These are phyloP conservation scores for Globisporangium splendens DNA, from an alignment of 352 stramenopile genomes.

Conservation along the genomic window DNA sequence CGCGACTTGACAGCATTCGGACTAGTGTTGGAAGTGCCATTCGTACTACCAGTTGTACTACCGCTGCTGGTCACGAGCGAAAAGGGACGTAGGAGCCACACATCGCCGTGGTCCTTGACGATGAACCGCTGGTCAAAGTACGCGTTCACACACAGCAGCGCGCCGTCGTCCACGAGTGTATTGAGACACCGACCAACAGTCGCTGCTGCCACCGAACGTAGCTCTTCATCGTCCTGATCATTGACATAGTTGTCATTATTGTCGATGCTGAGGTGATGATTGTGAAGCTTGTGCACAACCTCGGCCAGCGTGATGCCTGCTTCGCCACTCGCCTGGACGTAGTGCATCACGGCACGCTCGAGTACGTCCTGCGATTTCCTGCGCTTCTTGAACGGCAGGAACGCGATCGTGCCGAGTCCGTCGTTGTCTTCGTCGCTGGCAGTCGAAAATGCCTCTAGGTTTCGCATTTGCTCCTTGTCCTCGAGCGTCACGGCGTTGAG, in stretches of 20 bases:
- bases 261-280: neutral
- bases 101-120: conserved; percentile 53
- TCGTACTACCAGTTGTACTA: neutral
- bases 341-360: conserved; percentile 18
- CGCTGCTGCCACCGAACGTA: conserved; percentile 8
- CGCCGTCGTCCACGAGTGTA: conserved; percentile 47
- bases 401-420: conserved; percentile 15
- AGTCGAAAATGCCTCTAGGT: conserved; percentile 56
- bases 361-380: conserved; percentile 23
- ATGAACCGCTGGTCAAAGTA: conserved; percentile 71
- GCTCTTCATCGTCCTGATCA: conserved; percentile 1
- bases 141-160: conserved; percentile 61
- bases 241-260: neutral
- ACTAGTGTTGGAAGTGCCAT: neutral
- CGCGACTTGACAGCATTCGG: conserved; percentile 16
- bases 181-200: conserved; percentile 31
- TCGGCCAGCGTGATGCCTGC: conserved; percentile 32
- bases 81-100: conserved; percentile 69
- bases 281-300: conserved; percentile 22
- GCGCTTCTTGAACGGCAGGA: conserved; percentile 17
- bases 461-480: conserved; percentile 22
- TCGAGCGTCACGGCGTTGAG: conserved; percentile 48
- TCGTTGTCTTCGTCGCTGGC: conserved; percentile 20
- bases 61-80: conserved; percentile 33
- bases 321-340: conserved; percentile 40